A percentile compares a stretch with the other conserved stretches of the same genome.
Evolutionary conservation across 2,329 filamentous ascomycete species (phyloP).

Genomic region (Colletotrichum navitas): DNA sequence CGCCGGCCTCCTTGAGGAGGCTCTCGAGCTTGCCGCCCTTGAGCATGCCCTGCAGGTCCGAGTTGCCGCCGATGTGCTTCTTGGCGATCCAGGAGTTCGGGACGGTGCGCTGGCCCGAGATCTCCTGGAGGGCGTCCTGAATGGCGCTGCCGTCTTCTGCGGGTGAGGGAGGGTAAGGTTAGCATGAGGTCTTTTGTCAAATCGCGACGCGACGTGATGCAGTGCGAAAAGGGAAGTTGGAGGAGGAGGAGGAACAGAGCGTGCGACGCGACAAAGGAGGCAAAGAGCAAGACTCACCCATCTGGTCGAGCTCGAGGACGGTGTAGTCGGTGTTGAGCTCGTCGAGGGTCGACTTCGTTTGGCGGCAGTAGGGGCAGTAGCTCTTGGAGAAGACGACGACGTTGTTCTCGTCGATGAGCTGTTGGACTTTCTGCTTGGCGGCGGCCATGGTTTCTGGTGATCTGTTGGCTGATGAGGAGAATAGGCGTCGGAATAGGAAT

Average conservation of each 20-base stretch:
- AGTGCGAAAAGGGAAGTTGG: neutral
- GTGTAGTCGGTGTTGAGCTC: constrained; percentile 79
- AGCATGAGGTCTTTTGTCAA: constrained; percentile 30
- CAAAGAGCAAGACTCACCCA: constrained; percentile 68
- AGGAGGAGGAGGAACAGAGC: neutral
- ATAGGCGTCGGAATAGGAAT: constrained; percentile 76
- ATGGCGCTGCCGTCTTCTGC: constrained; percentile 85
- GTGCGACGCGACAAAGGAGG: neutral
- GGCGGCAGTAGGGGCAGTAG: constrained; percentile 92
- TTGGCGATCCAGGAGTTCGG: constrained; percentile 95
- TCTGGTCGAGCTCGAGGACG: constrained; percentile 85
- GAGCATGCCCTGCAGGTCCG: constrained; percentile 78
- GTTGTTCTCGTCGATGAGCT: constrained; percentile 88
- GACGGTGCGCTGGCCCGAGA: constrained; percentile 88
- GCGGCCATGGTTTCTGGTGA: constrained; percentile 81
- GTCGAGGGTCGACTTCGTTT: constrained; percentile 81
- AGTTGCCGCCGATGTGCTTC: constrained; percentile 97
- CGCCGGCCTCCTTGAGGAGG: constrained; percentile 58
- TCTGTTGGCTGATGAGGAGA: constrained; percentile 66
- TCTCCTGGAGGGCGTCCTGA: constrained; percentile 84
- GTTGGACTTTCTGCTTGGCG: constrained; percentile 85
- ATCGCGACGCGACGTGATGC: no score
- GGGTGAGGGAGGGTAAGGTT: constrained; percentile 27
- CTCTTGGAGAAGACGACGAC: constrained; percentile 98
- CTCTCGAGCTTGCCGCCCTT: constrained; percentile 54